phyloP scores from a whole-genome alignment of 305 asterid genomes.

The Lippia alba region DNA sequence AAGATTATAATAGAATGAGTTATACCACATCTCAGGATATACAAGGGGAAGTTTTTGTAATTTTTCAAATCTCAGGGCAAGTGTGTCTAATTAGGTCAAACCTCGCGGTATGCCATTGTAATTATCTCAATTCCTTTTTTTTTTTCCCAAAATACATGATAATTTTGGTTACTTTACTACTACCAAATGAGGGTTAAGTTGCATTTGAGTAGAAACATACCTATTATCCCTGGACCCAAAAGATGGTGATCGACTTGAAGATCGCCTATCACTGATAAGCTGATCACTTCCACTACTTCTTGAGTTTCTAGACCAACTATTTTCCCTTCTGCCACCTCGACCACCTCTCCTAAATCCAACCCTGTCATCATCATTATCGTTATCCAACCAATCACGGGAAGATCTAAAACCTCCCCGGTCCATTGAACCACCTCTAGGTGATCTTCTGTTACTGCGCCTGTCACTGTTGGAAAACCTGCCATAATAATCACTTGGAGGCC shows the following conservation, averaged over 20 bases:
- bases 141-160: no score
- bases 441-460: constrained; percentile 54
- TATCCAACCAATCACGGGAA: constrained; percentile 59
- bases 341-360: constrained; percentile 53
- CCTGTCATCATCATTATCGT: constrained; percentile 38
- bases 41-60: no score
- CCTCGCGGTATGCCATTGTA: no score
- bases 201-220: constrained; percentile 34
- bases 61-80: no score
- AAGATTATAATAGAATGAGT: no score
- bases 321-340: constrained; percentile 48
- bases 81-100: no score
- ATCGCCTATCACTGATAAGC: constrained; percentile 65
- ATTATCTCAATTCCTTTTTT: no score
- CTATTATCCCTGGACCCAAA: constrained; percentile 56
- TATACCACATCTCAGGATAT: no score
- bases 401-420: constrained; percentile 59
- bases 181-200: constrained; percentile 5
- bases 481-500: constrained; percentile 76
- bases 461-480: constrained; percentile 78
- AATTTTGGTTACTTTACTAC: background rate
- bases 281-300: constrained; percentile 78
- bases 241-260: constrained; percentile 49
- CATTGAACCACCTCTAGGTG: constrained; percentile 59
- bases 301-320: constrained; percentile 46